Percentiles rank a stretch among this genome's conserved stretches.
These are phyloP conservation scores for Zychaea mexicana DNA, from an alignment of 371 early-diverging fungal genomes.

Conservation along the genomic window DNA sequence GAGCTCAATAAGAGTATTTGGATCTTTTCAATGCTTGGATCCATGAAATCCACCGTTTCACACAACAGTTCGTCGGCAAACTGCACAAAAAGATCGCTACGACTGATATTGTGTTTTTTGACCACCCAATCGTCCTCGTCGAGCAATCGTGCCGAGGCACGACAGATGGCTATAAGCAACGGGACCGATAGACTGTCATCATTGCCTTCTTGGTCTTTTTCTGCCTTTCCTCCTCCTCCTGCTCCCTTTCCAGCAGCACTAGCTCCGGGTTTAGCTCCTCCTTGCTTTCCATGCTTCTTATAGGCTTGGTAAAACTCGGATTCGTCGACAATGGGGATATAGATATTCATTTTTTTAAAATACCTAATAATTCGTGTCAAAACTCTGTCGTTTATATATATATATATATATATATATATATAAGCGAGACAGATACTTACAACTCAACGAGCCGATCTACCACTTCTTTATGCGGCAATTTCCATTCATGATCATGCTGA, in stretches of 20 bases:
- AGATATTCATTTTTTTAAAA: constrained; percentile 27
- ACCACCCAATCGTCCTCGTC: constrained; percentile 23
- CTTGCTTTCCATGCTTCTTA: too few relatives aligned
- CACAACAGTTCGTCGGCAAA: constrained; percentile 13
- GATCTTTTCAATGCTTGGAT: constrained; percentile 31
- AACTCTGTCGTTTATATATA: too few relatives aligned
- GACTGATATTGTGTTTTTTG: constrained; percentile 24
- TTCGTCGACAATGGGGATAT: constrained; percentile 44
- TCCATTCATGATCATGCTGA: constrained; percentile 31
- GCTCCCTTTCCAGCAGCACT: too few relatives aligned
- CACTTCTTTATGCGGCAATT: constrained; percentile 33
- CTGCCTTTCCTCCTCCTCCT: too few relatives aligned
- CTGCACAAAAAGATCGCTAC: constrained; percentile 12
- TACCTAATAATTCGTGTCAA: too few relatives aligned
- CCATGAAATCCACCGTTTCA: constrained; percentile 27
- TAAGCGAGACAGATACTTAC: constrained; percentile 15
- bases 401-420: not conserved
- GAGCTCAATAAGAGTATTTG: constrained; percentile 32
- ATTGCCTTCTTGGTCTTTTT: too few relatives aligned
- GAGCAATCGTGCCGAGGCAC: constrained; percentile 22
- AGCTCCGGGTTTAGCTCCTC: too few relatives aligned
- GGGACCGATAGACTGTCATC: constrained; percentile 10
- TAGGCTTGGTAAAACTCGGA: constrained; percentile 32
- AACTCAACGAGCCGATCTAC: constrained; percentile 26
- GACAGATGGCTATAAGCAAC: constrained; percentile 24